Conservation (phyloP, 73 alveolate species). For the Paramecium sexaurelia region DNA sequence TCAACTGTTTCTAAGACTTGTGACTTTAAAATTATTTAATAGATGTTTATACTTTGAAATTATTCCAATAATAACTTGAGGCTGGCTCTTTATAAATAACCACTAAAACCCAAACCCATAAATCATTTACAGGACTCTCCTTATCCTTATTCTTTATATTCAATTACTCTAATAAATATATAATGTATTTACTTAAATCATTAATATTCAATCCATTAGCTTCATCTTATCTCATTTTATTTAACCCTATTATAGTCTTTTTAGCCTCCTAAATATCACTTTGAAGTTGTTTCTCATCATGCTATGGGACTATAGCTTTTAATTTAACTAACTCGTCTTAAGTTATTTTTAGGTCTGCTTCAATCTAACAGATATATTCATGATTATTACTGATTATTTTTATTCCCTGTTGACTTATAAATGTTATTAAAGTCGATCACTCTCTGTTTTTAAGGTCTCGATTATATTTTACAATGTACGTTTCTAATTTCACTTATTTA, state of each 20-base stretch:
- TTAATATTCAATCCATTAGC: background rate
- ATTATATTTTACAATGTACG: background rate
- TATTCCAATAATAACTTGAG: slow-evolving; percentile 46
- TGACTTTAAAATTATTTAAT: background rate
- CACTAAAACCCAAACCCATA: background rate
- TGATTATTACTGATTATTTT: background rate
- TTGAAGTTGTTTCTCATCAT: background rate
- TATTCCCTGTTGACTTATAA: background rate
- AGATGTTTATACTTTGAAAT: slow-evolving; percentile 1
- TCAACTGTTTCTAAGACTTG: background rate
- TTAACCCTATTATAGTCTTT: background rate
- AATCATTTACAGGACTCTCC: slow-evolving; percentile 38
- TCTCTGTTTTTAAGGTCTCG: background rate
- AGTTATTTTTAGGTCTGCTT: slow-evolving; percentile 26
- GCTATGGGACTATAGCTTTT: background rate
- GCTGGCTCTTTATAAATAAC: slow-evolving; percentile 52
- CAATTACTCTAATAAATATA: background rate
- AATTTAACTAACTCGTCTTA: background rate
- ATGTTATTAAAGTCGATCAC: background rate
- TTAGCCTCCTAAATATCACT: background rate
- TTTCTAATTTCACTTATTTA: background rate
- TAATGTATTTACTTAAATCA: background rate
- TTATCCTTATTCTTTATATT: slow-evolving; percentile 32
- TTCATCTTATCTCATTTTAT: background rate
- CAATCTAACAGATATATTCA: slow-evolving; percentile 27